These are phyloP conservation scores for Tetracentron sinense DNA, from an alignment of 164 flowering plant species.

Conservation along the genomic window DNA sequence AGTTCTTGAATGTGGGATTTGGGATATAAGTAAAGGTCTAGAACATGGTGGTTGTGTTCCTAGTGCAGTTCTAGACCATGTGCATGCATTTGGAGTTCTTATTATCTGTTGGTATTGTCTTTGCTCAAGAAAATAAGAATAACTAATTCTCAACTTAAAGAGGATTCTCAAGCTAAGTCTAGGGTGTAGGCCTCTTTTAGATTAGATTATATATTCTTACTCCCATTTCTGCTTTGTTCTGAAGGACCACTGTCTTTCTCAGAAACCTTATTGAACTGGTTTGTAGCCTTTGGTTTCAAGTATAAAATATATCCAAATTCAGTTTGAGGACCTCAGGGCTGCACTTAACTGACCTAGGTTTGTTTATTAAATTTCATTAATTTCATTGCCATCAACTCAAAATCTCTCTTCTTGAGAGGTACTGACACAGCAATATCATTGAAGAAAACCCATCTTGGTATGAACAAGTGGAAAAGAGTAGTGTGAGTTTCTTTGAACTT, in stretches of 20 bases:
- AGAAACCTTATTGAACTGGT: neutral
- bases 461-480: neutral
- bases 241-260: neutral
- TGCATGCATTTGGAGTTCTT: constrained; percentile 24
- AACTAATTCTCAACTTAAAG: constrained; percentile 13
- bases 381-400: no score
- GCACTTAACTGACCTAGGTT: neutral
- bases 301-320: no score
- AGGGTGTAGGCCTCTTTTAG: constrained; percentile 18
- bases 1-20: constrained; percentile 3
- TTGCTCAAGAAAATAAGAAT: constrained; percentile 7
- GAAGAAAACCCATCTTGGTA: no score
- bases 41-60: constrained; percentile 7
- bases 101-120: constrained; percentile 9
- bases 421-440: no score
- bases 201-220: no score
- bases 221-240: no score
- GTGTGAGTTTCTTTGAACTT: neutral
- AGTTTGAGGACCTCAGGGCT: neutral
- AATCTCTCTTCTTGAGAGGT: no score
- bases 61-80: constrained; percentile 17
- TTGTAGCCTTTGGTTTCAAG: neutral
- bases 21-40: no score
- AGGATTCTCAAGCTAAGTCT: constrained; percentile 23
- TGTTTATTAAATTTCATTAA: no score